Conservation (phyloP, 257 asterid genomes). For the Coffea canephora region DNA sequence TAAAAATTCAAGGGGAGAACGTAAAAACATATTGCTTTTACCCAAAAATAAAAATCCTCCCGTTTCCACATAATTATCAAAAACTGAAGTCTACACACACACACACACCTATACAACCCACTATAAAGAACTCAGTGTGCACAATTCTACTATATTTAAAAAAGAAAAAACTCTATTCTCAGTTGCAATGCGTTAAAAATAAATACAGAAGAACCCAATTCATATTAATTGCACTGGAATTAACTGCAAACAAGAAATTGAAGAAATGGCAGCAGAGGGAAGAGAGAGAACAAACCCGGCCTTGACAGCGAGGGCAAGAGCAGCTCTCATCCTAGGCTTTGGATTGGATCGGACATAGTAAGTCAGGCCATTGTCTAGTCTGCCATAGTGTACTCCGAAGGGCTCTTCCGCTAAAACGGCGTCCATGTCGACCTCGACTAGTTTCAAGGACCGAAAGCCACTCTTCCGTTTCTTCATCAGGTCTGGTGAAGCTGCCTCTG, state of each 20-base stretch:
- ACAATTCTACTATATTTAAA: background rate
- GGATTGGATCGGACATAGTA: constrained; percentile 90
- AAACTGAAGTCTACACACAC: no score
- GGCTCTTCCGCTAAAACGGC: constrained; percentile 64
- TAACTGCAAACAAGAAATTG: background rate
- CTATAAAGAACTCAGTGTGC: background rate
- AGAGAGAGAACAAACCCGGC: constrained; percentile 66
- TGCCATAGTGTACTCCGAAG: constrained; percentile 74
- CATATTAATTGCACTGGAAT: background rate
- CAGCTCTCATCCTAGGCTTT: constrained; percentile 95
- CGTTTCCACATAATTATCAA: no score
- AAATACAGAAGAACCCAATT: background rate
- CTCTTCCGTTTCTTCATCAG: constrained; percentile 48
- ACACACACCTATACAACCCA: no score
- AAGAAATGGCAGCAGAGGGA: background rate
- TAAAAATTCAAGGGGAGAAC: no score
- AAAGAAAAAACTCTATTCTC: background rate
- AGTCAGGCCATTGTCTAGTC: constrained; percentile 75
- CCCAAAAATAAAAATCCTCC: no score
- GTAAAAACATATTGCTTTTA: no score
- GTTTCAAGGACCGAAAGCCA: constrained; percentile 80
- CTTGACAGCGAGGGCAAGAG: constrained; percentile 83
- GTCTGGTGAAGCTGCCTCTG: constrained; percentile 47
- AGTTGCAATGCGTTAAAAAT: background rate
- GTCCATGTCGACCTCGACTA: constrained; percentile 64